These are phyloP conservation scores for Talaromyces amestolkiae DNA, from an alignment of 2,329 filamentous ascomycete genomes.

Conservation along the genomic window DNA sequence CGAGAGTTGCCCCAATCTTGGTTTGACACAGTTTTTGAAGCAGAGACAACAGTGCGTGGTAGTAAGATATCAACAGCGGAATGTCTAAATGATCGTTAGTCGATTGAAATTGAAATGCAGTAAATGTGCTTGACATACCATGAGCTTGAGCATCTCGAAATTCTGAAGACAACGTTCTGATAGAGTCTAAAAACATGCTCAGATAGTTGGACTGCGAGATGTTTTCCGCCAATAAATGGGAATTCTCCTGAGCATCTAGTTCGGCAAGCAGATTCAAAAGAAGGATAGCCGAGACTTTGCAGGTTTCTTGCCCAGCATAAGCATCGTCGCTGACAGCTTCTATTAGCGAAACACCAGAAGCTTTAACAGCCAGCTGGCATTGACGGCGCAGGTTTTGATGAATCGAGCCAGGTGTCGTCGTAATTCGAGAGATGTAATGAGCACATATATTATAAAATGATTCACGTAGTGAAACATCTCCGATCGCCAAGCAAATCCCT, in stretches of 20 bases:
- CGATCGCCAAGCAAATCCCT: conserved; percentile 71
- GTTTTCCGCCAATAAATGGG: conserved; percentile 71
- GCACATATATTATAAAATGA: conserved; percentile 91
- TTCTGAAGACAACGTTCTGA: conserved; percentile 74
- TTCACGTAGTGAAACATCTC: conserved; percentile 70
- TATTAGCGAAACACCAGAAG: conserved; percentile 76
- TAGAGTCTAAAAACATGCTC: conserved; percentile 81
- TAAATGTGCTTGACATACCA: conserved; percentile 46
- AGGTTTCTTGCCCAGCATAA: conserved; percentile 75
- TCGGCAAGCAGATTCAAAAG: conserved; percentile 76
- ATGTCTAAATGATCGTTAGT: conserved; percentile 45
- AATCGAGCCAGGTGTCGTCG: conserved; percentile 45
- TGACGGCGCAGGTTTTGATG: conserved; percentile 49
- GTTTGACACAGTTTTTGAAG: conserved; percentile 82
- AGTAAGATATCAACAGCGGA: conserved; percentile 56
- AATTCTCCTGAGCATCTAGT: conserved; percentile 69
- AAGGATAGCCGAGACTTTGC: conserved; percentile 80
- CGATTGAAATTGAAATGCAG: neutral
- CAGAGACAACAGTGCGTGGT: conserved; percentile 75
- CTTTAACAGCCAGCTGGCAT: conserved; percentile 68
- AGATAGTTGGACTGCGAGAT: conserved; percentile 88
- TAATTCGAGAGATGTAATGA: conserved; percentile 72
- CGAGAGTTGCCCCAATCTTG: conserved; percentile 74
- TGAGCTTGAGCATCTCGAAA: conserved; percentile 58
- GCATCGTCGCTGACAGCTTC: conserved; percentile 91